Evolutionary conservation across 805 yeast species (phyloP), one percentile per base, ranked within the genome.

Genomic region (Wickerhamiella sergipiensis): DNA sequence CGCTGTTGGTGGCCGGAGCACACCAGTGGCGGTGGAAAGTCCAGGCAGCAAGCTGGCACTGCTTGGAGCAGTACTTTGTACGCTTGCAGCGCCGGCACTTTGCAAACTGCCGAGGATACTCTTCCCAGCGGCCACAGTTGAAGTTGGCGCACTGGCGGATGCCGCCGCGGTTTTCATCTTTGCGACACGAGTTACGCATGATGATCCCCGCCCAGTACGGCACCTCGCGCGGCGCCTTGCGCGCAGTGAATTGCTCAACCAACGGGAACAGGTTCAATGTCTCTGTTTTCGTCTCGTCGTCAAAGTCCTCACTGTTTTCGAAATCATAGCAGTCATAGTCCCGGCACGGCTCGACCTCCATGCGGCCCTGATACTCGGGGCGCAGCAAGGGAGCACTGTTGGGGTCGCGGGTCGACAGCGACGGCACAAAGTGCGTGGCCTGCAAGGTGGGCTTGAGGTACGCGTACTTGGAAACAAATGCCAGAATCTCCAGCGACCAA

Each of bases 201-300:
- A 89, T 87, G n/a, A 90, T 95, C 3, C 95, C 92, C 2, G 97
- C 86, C 98, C 98, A 90, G 66, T 89, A 88, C 58, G 84, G 82
- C 72, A 88, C 79, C 58, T 89, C 96, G 43, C 81, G 77, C 3
- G 86, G 79, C 57, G 83, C 78, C 49, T 76, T 72, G 50, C 74
- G 74, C 18, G 78, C 76, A 0, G 97, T 90, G 64, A 86, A 90
- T 64, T 85, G 81, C 65, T 90, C 98, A 39, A 90, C 97, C 57
- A 90, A 68, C 9, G 95, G 95, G 68, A 92, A 90, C 24, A 90
- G 68, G 63, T 90, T 87, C 26, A 69, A 52, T 2, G 55, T 48
- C 39, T 74, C 74, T 17, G 72, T 70, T 48, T 66, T 64, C 52
- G 68, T 68, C 54, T 79, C 77, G 42, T 70, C 72, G 50, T 72